Percentiles rank a stretch among this genome's conserved stretches.
phyloP scores from a whole-genome alignment of 2,329 filamentous ascomycete species.

The Aspergillus floridensis region DNA sequence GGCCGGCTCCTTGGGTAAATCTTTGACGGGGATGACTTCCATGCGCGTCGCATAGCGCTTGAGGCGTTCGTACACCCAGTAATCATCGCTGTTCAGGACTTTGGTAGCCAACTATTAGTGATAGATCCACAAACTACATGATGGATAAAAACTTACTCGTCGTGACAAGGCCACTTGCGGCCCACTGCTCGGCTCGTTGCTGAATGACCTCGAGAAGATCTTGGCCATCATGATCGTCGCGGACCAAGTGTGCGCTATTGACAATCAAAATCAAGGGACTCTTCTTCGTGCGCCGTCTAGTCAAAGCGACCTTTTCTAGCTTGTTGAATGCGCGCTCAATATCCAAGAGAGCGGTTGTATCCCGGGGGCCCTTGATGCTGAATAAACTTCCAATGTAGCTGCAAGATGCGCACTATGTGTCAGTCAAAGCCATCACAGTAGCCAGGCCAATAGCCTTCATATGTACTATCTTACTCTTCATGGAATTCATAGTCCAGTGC shows the following conservation, averaged over 20 bases:
- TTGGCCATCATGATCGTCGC: conserved; percentile 88
- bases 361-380: conserved; percentile 85
- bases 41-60: conserved; percentile 92
- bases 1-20: conserved; percentile 76
- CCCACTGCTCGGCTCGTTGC: conserved; percentile 95
- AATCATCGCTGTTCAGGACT: conserved; percentile 95
- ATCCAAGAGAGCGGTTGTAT: conserved; percentile 87
- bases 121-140: neutral
- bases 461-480: conserved; percentile 68
- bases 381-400: conserved; percentile 83
- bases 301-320: conserved; percentile 87
- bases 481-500: conserved; percentile 95
- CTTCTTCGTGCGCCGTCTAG: conserved; percentile 56
- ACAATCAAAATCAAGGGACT: conserved; percentile 86
- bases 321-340: conserved; percentile 98
- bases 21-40: conserved; percentile 84
- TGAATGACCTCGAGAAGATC: conserved; percentile 92
- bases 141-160: conserved; percentile 40
- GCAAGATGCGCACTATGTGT: neutral
- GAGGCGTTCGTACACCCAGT: conserved; percentile 95
- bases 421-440: neutral
- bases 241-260: conserved; percentile 87
- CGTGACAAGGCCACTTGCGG: conserved; percentile 84
- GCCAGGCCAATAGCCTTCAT: neutral
- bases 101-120: conserved; percentile 31